Evolutionary conservation across 345 rosid species (phyloP).

Genomic region (Euclidium syriacum): DNA sequence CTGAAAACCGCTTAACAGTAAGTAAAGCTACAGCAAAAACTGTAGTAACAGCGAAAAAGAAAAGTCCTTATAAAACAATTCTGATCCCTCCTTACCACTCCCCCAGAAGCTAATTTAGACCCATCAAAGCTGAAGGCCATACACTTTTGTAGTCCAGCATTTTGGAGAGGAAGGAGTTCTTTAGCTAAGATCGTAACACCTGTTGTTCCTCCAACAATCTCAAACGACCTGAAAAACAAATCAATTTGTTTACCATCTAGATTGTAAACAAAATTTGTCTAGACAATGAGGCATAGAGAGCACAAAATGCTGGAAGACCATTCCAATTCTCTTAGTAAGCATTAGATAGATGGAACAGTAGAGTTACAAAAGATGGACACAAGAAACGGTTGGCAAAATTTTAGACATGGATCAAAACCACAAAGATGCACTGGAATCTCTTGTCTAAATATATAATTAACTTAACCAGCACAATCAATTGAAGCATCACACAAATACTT

Average conservation of each 20-base stretch:
- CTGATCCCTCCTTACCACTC: constrained; percentile 53
- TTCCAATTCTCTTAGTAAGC: neutral
- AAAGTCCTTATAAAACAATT: neutral
- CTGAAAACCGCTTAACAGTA: constrained; percentile 36
- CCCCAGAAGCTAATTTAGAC: constrained; percentile 80
- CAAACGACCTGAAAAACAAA: constrained; percentile 60
- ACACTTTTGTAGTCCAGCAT: constrained; percentile 76
- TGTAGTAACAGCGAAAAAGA: neutral
- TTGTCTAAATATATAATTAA: neutral
- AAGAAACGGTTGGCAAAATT: neutral
- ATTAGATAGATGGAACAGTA: neutral
- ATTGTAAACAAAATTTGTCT: neutral
- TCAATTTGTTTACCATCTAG: neutral
- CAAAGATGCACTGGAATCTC: neutral
- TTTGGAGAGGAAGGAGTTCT: constrained; percentile 53
- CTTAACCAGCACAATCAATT: neutral
- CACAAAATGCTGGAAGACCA: neutral
- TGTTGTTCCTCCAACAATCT: constrained; percentile 45
- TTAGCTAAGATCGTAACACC: constrained; percentile 45
- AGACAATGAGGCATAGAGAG: constrained; percentile 1
- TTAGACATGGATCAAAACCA: neutral
- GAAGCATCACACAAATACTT: neutral
- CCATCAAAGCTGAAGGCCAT: constrained; percentile 87
- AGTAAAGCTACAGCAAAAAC: neutral
- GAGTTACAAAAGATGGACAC: neutral